Evolutionary conservation across 371 early-diverging fungal species (phyloP), one percentile per base, ranked within the genome.

Genomic region (Rhizomucor pusillus): DNA sequence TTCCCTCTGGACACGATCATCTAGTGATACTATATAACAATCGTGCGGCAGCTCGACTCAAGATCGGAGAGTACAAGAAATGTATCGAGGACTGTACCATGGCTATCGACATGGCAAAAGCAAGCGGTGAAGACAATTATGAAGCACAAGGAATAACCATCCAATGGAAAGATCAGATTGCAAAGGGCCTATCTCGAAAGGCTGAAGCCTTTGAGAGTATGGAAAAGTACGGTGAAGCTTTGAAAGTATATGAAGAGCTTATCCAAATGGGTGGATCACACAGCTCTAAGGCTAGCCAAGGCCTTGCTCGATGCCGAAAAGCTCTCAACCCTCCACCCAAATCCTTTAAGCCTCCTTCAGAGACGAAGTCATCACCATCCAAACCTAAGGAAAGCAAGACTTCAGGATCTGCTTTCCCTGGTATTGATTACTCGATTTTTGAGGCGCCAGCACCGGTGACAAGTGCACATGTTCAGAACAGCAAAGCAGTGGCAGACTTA

Each of bases 21-120:
- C 58, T 86, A n/a, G 73, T 88, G 5, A 49, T 87, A 0, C 62
- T 93, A 14, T 78, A 69, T 65, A 95, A 94, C 70, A 97, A 97
- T 70, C 88, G 95, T n/a, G 94, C 97, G 0, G 85, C 90, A 0
- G 82, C 91, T 0, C 66, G 84, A 4, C 67, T 91, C 37, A 95
- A 97, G 71, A 89, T 76, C n/a, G 95, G 95, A 18, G 86, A 92
- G 45, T 87, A 90, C 65, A 77, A 79, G 19, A 83, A 81, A 12
- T 81, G 77, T n/a, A 59, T 90, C 1, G 66, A 68, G 4, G 92
- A 92, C 52, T 89, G 89, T 56, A 71, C 71, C n/a, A 25, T 50
- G 10, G 73, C 71, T 0, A 57, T 86, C 33, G 57, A 55, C 14
- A 62, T 87, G 52, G 68, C 78, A 16, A 54, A 57, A 3, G 65